These are phyloP conservation scores for Lunasporangiospora selenospora DNA, from an alignment of 192 early-diverging fungal genomes.

Conservation along the genomic window DNA sequence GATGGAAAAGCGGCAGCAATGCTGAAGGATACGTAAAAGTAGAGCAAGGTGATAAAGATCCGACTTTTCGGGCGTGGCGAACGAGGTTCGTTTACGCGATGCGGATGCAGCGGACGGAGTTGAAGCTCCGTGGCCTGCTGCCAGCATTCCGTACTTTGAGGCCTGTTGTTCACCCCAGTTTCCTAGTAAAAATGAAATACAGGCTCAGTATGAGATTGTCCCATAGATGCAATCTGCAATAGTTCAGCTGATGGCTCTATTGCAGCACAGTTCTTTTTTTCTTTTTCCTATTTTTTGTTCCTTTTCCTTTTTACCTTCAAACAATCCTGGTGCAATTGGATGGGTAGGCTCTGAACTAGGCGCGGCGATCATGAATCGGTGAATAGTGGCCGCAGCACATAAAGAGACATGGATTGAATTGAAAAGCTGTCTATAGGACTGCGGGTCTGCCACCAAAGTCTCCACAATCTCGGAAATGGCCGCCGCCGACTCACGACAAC, in stretches of 20 bases:
- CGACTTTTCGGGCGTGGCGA: slow-evolving; percentile 7
- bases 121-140: too few relatives aligned
- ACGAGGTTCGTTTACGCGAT: slow-evolving; percentile 6
- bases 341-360: not conserved
- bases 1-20: slow-evolving; percentile 41
- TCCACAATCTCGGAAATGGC: slow-evolving; percentile 46
- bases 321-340: not conserved
- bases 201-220: too few relatives aligned
- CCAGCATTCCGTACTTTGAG: too few relatives aligned
- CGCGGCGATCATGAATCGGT: slow-evolving; percentile 28
- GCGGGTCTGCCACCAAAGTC: slow-evolving; percentile 27
- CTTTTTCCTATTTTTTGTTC: too few relatives aligned
- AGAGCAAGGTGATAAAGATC: slow-evolving; percentile 25
- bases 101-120: not conserved
- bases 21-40: slow-evolving; percentile 28
- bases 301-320: slow-evolving; percentile 13
- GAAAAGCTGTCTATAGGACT: slow-evolving; percentile 33
- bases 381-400: slow-evolving; percentile 36
- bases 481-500: slow-evolving; percentile 30
- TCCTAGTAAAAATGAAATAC: too few relatives aligned
- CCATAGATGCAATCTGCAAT: too few relatives aligned
- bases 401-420: slow-evolving; percentile 39
- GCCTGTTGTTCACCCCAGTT: too few relatives aligned
- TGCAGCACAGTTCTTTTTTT: too few relatives aligned
- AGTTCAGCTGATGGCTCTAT: too few relatives aligned